Evolutionary conservation across 257 asterid genomes (phyloP).

Genomic region (Forsythia suspensa): DNA sequence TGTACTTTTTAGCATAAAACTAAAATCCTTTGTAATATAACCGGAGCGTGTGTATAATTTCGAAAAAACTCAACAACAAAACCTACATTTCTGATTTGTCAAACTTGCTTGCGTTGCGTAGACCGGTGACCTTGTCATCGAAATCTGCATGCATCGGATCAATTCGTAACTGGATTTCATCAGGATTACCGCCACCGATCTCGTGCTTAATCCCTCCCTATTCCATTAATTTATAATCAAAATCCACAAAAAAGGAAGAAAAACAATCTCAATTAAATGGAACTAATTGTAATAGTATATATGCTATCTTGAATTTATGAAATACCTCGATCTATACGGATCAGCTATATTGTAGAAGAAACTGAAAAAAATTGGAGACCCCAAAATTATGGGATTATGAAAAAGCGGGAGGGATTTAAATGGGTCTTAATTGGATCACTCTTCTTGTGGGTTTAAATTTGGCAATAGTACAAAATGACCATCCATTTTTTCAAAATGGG

Average conservation of each 20-base stretch:
- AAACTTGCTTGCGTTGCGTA: conserved; percentile 53
- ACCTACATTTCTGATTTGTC: conserved; percentile 43
- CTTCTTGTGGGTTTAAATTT: too few relatives aligned
- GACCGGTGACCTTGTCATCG: conserved; percentile 49
- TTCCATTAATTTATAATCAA: neutral
- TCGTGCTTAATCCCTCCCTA: conserved; percentile 41
- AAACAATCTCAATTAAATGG: neutral
- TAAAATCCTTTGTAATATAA: neutral
- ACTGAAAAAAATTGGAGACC: neutral
- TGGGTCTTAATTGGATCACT: too few relatives aligned
- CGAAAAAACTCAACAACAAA: neutral
- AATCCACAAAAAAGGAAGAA: neutral
- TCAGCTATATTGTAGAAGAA: neutral
- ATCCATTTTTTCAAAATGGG: too few relatives aligned
- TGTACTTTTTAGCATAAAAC: too few relatives aligned
- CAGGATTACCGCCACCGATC: conserved; percentile 32
- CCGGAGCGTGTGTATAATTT: neutral
- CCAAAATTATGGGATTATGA: neutral
- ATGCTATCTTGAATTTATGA: neutral
- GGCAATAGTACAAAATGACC: too few relatives aligned
- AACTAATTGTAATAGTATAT: neutral
- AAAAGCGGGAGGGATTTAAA: neutral
- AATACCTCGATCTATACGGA: neutral
- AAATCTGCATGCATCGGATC: conserved; percentile 52
- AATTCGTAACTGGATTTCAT: conserved; percentile 49